These are phyloP conservation scores for Niebla homalea DNA, from an alignment of 495 filamentous ascomycete species.

Conservation along the genomic window DNA sequence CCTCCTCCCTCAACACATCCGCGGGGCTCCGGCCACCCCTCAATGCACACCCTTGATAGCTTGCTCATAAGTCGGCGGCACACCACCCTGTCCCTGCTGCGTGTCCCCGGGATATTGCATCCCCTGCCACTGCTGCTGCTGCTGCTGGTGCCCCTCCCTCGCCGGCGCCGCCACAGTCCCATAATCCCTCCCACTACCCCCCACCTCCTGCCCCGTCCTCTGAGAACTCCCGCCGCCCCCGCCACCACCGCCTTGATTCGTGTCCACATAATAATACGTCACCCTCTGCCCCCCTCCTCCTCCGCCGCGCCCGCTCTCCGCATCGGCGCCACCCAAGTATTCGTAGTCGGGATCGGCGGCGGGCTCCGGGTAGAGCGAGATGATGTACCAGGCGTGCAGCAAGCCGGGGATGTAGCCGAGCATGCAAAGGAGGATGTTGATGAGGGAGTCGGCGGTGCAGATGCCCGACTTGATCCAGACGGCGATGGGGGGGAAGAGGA, in stretches of 20 bases:
- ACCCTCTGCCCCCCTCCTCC: constrained; percentile 39
- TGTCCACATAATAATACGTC: constrained; percentile 56
- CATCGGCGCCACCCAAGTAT: constrained; percentile 47
- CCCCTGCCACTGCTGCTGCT: constrained; percentile 2
- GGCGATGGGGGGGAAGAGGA: constrained; percentile 87
- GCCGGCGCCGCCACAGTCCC: constrained; percentile 9
- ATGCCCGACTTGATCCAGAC: constrained; percentile 95
- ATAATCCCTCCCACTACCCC: constrained; percentile 14
- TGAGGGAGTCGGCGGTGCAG: constrained; percentile 84
- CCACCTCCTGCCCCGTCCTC: constrained; percentile 6
- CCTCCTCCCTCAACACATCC: neutral
- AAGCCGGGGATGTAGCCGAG: constrained; percentile 88
- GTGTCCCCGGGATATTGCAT: neutral
- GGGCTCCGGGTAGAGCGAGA: constrained; percentile 71
- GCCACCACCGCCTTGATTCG: neutral
- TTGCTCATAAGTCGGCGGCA: constrained; percentile 19
- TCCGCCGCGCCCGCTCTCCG: constrained; percentile 33
- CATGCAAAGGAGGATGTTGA: constrained; percentile 84
- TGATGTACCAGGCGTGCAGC: constrained; percentile 96
- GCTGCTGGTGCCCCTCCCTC: neutral
- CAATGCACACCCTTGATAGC: constrained; percentile 16
- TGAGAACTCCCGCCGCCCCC: neutral
- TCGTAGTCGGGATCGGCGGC: constrained; percentile 36
- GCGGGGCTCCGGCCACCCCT: neutral
- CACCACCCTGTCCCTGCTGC: constrained; percentile 11